Conservation (phyloP, 176 grass and related monocot species). For the Typha latifolia region DNA sequence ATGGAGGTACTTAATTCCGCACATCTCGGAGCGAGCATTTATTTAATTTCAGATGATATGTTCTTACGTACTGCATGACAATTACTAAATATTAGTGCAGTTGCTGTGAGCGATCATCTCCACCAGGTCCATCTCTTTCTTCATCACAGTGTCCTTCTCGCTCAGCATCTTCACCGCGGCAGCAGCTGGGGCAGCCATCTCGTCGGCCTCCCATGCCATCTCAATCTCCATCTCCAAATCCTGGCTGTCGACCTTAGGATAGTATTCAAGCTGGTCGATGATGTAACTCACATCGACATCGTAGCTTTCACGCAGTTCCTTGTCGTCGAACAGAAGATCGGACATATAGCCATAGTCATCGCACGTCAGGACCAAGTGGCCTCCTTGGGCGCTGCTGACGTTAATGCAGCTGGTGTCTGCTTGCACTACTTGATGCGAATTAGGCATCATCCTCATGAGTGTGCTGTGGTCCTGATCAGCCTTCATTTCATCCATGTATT, state of each 20-base stretch:
- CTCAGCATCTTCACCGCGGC: background rate
- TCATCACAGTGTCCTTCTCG: conserved; percentile 15
- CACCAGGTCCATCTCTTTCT: conserved; percentile 54
- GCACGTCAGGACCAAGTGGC: conserved; percentile 19
- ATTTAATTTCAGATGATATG: too few relatives aligned
- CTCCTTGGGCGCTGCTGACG: conserved; percentile 3
- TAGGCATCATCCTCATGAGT: too few relatives aligned
- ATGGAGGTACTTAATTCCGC: background rate
- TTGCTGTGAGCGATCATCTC: conserved; percentile 46
- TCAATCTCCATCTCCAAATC: conserved; percentile 33
- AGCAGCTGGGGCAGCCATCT: background rate
- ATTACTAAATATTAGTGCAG: background rate
- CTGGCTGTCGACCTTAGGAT: background rate
- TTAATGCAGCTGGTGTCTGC: too few relatives aligned
- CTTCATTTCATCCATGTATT: too few relatives aligned
- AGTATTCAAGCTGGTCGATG: conserved; percentile 12
- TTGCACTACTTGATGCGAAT: too few relatives aligned
- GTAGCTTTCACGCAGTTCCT: conserved; percentile 6
- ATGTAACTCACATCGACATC: background rate
- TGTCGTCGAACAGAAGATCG: conserved; percentile 27
- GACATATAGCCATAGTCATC: conserved; percentile 42
- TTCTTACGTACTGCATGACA: too few relatives aligned
- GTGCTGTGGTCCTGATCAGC: too few relatives aligned
- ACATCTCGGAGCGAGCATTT: too few relatives aligned
- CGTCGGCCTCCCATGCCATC: conserved; percentile 37